Percentiles rank a stretch among this genome's conserved stretches.
These are phyloP conservation scores for Trametes polyzona DNA, from an alignment of 1,284 basidiomycete species.

Conservation along the genomic window DNA sequence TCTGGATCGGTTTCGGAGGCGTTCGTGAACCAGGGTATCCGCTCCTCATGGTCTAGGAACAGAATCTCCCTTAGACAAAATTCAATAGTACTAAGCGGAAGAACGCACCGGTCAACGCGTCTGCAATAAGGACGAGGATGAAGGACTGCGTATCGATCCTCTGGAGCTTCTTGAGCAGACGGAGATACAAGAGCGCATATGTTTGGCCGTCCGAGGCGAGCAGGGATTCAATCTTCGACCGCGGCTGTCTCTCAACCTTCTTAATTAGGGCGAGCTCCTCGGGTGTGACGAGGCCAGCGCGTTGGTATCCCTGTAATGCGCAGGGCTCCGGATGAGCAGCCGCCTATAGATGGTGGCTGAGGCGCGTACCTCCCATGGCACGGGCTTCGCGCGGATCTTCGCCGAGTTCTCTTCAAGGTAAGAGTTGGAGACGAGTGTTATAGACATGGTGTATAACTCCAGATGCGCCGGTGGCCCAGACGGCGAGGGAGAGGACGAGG, in stretches of 20 bases:
- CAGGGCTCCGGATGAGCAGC: conserved; percentile 48
- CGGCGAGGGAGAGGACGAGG: background rate
- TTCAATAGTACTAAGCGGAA: background rate
- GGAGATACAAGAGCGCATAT: conserved; percentile 90
- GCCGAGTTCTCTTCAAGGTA: conserved; percentile 88
- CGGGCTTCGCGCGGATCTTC: conserved; percentile 88
- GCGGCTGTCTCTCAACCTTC: conserved; percentile 84
- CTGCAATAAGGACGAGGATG: conserved; percentile 89
- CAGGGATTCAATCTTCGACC: conserved; percentile 72
- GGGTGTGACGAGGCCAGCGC: conserved; percentile 86
- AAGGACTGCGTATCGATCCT: conserved; percentile 94
- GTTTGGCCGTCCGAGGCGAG: conserved; percentile 79
- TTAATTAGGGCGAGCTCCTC: conserved; percentile 93
- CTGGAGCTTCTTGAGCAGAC: conserved; percentile 91
- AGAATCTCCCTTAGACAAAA: background rate
- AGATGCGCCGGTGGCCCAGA: background rate
- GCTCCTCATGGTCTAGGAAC: conserved; percentile 72
- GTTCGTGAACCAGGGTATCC: conserved; percentile 73
- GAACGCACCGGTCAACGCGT: conserved; percentile 79
- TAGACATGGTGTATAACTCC: conserved; percentile 55
- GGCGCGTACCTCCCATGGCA: conserved; percentile 89
- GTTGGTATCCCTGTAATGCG: conserved; percentile 76
- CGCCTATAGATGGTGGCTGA: conserved; percentile 13
- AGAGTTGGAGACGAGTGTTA: conserved; percentile 84
- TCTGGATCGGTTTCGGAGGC: conserved; percentile 70